Percentiles rank a stretch among this genome's conserved stretches.
Conservation (phyloP, 148 eudicot genomes). For the Rheum nobile region DNA sequence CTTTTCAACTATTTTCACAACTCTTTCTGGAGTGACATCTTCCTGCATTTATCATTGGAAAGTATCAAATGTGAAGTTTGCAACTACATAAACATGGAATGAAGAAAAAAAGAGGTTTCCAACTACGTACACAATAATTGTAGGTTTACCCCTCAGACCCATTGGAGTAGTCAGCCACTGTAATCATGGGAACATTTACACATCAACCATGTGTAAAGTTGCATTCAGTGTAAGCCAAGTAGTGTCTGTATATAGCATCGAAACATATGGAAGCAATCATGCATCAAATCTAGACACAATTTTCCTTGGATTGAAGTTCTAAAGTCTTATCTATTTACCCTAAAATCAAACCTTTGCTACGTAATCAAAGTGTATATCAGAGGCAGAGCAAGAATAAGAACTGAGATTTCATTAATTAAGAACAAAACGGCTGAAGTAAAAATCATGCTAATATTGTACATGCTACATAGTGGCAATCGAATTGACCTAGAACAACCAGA, state of each 20-base stretch:
- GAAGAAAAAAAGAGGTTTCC: background rate
- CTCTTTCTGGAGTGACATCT: slow-evolving; percentile 76
- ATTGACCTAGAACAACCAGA: too few species aligned
- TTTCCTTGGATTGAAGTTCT: background rate
- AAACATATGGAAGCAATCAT: background rate
- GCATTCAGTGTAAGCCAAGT: background rate
- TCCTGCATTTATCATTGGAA: slow-evolving; percentile 34
- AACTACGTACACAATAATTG: slow-evolving; percentile 62
- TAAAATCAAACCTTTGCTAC: too few species aligned
- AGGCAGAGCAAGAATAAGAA: too few species aligned
- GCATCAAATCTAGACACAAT: background rate
- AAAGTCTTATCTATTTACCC: background rate
- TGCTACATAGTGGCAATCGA: too few species aligned
- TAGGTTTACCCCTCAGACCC: slow-evolving; percentile 92
- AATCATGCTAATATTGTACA: too few species aligned
- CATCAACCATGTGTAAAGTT: slow-evolving; percentile 67
- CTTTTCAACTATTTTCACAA: slow-evolving; percentile 78
- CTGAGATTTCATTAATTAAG: too few species aligned
- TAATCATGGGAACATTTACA: slow-evolving; percentile 98
- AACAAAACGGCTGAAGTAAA: too few species aligned
- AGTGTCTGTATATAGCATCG: background rate
- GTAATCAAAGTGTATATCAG: too few species aligned
- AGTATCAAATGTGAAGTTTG: background rate
- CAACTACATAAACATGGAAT: background rate
- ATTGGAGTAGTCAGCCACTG: slow-evolving; percentile 88